phyloP scores from a whole-genome alignment of 1,139 yeast species.

The Suhomyces bribrorum region DNA sequence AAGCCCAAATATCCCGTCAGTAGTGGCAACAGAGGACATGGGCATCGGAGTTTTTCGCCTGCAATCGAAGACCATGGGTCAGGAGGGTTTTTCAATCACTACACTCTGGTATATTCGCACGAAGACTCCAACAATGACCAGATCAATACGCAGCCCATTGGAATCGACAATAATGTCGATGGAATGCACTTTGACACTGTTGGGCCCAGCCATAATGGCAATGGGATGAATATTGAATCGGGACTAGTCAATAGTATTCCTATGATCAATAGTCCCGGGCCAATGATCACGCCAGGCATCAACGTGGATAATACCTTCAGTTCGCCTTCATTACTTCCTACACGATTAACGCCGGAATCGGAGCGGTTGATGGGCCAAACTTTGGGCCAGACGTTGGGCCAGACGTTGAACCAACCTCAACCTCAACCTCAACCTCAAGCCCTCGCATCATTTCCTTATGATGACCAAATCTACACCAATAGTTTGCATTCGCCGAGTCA shows the following conservation, averaged over 20 bases:
- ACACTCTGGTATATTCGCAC: conserved; percentile 25
- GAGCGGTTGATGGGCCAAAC: not conserved
- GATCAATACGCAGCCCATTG: conserved; percentile 14
- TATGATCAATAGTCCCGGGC: not conserved
- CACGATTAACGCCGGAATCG: not conserved
- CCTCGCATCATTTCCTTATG: conserved; percentile 29
- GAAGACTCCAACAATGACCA: conserved; percentile 14
- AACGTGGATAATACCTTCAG: not conserved
- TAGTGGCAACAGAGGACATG: conserved; percentile 7
- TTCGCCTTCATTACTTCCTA: not conserved
- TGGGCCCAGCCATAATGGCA: not conserved
- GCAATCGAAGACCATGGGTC: conserved; percentile 9
- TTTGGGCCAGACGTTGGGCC: not conserved
- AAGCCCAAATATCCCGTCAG: conserved; percentile 20
- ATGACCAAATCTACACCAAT: conserved; percentile 22
- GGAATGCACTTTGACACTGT: not conserved
- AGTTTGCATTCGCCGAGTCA: conserved; percentile 13
- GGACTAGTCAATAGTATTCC: not conserved
- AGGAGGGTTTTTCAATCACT: not conserved
- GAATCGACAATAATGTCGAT: conserved; percentile 7
- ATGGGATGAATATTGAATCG: too few species aligned
- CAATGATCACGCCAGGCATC: not conserved
- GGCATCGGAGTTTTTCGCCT: conserved; percentile 20
- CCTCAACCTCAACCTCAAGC: too few species aligned
- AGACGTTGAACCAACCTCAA: too few species aligned